Conservation (phyloP, 768 basidiomycete genomes). For the Termitomyces sp. region DNA sequence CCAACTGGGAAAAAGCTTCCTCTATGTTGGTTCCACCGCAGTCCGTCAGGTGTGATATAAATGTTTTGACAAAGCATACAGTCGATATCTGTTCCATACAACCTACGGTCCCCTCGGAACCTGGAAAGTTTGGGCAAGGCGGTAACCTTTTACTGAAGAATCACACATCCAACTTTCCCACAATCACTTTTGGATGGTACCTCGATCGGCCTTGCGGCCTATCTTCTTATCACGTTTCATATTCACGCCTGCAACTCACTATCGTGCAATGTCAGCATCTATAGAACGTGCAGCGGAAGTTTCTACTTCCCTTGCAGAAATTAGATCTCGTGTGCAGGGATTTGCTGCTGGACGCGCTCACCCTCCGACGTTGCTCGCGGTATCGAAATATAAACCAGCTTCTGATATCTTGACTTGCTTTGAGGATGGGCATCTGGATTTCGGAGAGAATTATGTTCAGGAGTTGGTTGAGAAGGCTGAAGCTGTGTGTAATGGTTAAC, state of each 20-base stretch:
- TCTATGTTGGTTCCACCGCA: neutral
- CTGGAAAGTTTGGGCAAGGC: neutral
- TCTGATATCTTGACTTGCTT: slow-evolving; percentile 84
- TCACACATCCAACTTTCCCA: neutral
- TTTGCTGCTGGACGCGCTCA: slow-evolving; percentile 15
- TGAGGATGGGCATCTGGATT: slow-evolving; percentile 77
- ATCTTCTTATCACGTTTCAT: neutral
- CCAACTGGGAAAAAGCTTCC: neutral
- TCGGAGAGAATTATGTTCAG: slow-evolving; percentile 97
- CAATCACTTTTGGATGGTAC: slow-evolving; percentile 3
- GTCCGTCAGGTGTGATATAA: neutral
- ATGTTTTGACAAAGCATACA: neutral
- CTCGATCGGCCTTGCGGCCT: slow-evolving; percentile 2
- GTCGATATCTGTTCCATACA: neutral
- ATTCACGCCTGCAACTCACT: slow-evolving; percentile 1
- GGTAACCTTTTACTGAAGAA: neutral
- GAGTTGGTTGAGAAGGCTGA: slow-evolving; percentile 85
- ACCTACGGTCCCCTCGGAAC: neutral
- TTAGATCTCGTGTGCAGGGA: slow-evolving; percentile 40
- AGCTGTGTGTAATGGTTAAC: slow-evolving; percentile 33
- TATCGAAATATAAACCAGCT: slow-evolving; percentile 90
- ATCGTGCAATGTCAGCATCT: slow-evolving; percentile 20
- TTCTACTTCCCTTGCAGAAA: slow-evolving; percentile 43
- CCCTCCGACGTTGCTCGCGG: slow-evolving; percentile 63
- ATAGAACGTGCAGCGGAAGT: slow-evolving; percentile 49